These are phyloP conservation scores for Lenwebbia sp. DNA, from an alignment of 345 rosid species.

Conservation along the genomic window DNA sequence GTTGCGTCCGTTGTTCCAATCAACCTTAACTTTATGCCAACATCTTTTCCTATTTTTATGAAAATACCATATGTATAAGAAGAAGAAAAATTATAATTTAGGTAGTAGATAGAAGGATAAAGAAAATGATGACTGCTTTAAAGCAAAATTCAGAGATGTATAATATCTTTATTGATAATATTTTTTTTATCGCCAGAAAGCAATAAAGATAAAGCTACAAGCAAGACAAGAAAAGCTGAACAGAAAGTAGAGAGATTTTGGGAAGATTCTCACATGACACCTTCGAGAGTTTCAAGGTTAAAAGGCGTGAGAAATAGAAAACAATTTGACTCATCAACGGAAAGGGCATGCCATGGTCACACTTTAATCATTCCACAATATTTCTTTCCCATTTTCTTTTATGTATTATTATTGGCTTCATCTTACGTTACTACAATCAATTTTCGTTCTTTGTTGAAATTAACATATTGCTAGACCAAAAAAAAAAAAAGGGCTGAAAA, in stretches of 20 bases:
- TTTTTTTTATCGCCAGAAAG: neutral
- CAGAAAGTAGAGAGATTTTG: neutral
- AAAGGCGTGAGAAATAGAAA: neutral
- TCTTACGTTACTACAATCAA: neutral
- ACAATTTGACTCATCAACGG: neutral
- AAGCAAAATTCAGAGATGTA: neutral
- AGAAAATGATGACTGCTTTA: neutral
- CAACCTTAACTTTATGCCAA: neutral
- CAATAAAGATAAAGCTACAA: neutral
- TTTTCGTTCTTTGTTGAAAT: neutral
- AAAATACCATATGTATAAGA: neutral
- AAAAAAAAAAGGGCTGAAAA: neutral
- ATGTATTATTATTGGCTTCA: neutral
- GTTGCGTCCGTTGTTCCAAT: neutral
- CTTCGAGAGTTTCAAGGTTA: neutral
- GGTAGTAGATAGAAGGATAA: neutral
- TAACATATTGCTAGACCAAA: neutral
- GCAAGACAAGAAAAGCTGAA: neutral
- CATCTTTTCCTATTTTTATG: neutral
- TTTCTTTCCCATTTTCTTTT: neutral
- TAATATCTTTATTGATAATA: neutral
- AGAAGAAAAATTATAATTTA: neutral
- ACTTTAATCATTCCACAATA: neutral
- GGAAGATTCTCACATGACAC: neutral
- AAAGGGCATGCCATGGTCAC: neutral